Base-by-base conservation (phyloP, 2,329 filamentous ascomycete genomes). In the Chrysosporium queenslandicum region DNA sequence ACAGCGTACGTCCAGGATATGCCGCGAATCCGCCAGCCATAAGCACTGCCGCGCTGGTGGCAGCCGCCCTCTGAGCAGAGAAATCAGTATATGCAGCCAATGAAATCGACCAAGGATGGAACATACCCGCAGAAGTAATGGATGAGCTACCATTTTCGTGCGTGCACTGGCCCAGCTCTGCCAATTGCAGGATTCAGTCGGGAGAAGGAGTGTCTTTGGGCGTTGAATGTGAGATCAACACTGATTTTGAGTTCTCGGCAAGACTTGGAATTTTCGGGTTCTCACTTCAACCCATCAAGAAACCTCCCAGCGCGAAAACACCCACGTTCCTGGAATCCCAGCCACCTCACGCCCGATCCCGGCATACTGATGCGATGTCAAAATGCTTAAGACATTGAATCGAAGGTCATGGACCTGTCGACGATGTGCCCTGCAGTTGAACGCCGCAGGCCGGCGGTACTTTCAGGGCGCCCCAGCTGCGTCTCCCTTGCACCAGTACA, bases 321-420 rank as follows among this genome's bases (percentile, higher is more conserved):
- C 21, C 39, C 53, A 40, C 34, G 27, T 34, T 27, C 11, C 16
- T 50, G 23, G n/a, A 46, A 34, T 32, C 25, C 30, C 29, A 45
- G 30, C 46, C 27, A 46, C 4, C 42, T 18, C 2, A 23, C n/a
- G 41, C n/a, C 32, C 11, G n/a, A 27, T 25, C 32, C 21, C 32
- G 23, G 20, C 45, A 23, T 3, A 23, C 49, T 25, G 29, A 37
- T 43, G 39, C 39, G 8, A 43, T 36, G 20, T 20, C 39, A 45
- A 34, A 47, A 66, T 69, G 64, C 59, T 68, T 50, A 62, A 60
- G 58, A 56, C 62, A 5, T 59, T 66, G 32, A 61, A 65, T 60
- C 68, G 64, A 57, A 63, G 63, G 58, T 60, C 67, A 54, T 73
- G 69, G 70, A 72, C 69, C 56, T 73, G 70, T 61, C 65, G 61